Evolutionary conservation across 73 alveolate genomes (phyloP), one percentile per base, ranked within the genome.

Genomic region (Paramecium biaurelia): DNA sequence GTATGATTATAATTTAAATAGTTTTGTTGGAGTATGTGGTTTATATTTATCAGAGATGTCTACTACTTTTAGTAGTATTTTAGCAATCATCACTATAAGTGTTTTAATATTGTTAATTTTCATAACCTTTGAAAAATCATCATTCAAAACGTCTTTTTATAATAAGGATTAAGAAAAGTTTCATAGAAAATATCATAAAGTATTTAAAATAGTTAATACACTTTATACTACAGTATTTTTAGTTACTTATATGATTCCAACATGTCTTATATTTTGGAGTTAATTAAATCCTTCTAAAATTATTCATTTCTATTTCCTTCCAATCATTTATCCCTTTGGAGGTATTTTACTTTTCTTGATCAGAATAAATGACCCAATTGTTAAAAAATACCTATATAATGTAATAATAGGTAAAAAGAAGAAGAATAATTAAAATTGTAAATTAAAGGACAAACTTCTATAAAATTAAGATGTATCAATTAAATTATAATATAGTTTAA

Each of bases 321-420:
- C 59, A 34, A 28, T 74, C 9, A 74, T 37, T 7, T 28, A 37
- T 41, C 59, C 87, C n/a, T 12, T 74, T 0, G 90, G 49, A 20
- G 90, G 90, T 18, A 79, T 79, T 5, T 41, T 79, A 42, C 72
- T 79, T 15, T 79, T 79, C n/a, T 12, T 47, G 32, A 79, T 79
- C 28, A 79, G 90, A 47, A 38, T 79, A 24, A 43, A 23, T 38
- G 90, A 79, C 30, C 90, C 90, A 0, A 30, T 79, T 23, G 90
- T 79, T 4, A 30, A 79, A 18, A 79, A 79, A 18, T 63, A 32
- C 12, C 5, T 63, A 24, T 63, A 63, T 18, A 63, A 30, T 30
- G 14, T 63, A 2, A 20, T 63, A 20, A 30, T 15, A 2, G 84
- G 84, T n/a, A n/a, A n/a, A 63, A 32, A 63, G 10, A 63, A 58